Base-by-base conservation (phyloP, 805 yeast genomes). In the Wickerhamomyces canadensis region DNA sequence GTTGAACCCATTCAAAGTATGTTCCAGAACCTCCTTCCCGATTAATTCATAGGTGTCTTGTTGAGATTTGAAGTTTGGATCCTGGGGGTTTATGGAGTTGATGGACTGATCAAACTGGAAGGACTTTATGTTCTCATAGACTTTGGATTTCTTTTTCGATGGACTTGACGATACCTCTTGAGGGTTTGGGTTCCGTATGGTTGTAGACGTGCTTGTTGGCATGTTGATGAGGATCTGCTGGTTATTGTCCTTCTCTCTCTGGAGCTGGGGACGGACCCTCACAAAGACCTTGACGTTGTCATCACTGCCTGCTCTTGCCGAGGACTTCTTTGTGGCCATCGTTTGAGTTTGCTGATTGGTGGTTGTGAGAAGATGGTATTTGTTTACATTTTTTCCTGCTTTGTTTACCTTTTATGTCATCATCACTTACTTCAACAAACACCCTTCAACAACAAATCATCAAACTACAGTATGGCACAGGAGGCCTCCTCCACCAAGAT, bases 1-100 rank as follows among this genome's bases (percentile, higher is more conserved):
- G 45, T 82, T 80, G 55, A 70, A 78, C 0, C 95, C 95, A 44
- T 72, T 74, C 35, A 83, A 55, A 4, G 84, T 67, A 63, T 78
- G 86, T 19, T 72, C 67, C 7, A 84, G 59, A 40, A 80, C 64
- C 29, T 76, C 79, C 10, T 67, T 64, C 1, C 89, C 94, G 14
- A 78, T 65, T 11, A 61, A 55, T 3, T 59, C 52, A 49, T 80
- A 84, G 4, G 82, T 71, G 2, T 55, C 55, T 6, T 50, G 31
- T 52, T 84, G 89, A 27, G 68, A 61, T 1, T 68, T 67, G 51
- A 56, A 72, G 22, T 64, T 34, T 1, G 53, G 31, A n/a, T 62
- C 60, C 1, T 42, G 14, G 0, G 52, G 27, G 27, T 65, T 62
- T 28, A 60, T 58, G 3, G 82, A 75, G 69, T 74, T 69, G 30